Evolutionary conservation across 1,284 basidiomycete genomes (phyloP).

Genomic region (Marasmius oreades): DNA sequence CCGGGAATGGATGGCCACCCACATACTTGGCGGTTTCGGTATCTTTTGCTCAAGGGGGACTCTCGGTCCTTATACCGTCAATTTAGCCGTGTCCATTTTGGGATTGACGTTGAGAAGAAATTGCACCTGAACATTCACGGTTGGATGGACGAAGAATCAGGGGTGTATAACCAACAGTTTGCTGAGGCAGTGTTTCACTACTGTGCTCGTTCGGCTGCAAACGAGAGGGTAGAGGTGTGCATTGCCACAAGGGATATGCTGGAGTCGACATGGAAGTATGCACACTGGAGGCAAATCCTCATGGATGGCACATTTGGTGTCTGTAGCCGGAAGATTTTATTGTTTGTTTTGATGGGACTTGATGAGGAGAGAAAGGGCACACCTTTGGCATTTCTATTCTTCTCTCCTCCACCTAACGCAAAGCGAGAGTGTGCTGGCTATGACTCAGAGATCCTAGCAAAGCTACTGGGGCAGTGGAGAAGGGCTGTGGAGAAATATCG

Average conservation of each 20-base stretch:
- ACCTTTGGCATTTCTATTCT: conserved; percentile 21
- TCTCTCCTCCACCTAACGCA: conserved; percentile 20
- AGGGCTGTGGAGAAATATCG: not conserved
- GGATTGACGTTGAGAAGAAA: too few species aligned
- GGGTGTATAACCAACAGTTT: too few species aligned
- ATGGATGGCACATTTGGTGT: conserved; percentile 21
- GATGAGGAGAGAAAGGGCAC: conserved; percentile 20
- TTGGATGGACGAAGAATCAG: too few species aligned
- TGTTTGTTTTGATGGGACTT: conserved; percentile 22
- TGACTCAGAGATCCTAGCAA: conserved; percentile 16
- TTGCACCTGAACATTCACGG: too few species aligned
- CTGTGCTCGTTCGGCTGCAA: conserved; percentile 4
- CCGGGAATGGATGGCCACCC: too few species aligned
- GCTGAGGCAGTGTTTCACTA: conserved; percentile 8
- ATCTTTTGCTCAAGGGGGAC: too few species aligned
- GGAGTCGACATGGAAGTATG: conserved; percentile 19
- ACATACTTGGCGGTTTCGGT: too few species aligned
- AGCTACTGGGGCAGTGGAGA: conserved; percentile 17
- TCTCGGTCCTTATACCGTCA: too few species aligned
- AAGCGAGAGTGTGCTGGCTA: conserved; percentile 18
- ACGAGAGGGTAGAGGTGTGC: conserved; percentile 16
- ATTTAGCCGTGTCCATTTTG: too few species aligned
- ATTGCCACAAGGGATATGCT: conserved; percentile 19
- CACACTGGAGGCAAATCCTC: conserved; percentile 16
- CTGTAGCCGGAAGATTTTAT: conserved; percentile 16